These are phyloP conservation scores for Phialemoniopsis sp. DNA, from an alignment of 2,329 filamentous ascomycete genomes.

Conservation along the genomic window DNA sequence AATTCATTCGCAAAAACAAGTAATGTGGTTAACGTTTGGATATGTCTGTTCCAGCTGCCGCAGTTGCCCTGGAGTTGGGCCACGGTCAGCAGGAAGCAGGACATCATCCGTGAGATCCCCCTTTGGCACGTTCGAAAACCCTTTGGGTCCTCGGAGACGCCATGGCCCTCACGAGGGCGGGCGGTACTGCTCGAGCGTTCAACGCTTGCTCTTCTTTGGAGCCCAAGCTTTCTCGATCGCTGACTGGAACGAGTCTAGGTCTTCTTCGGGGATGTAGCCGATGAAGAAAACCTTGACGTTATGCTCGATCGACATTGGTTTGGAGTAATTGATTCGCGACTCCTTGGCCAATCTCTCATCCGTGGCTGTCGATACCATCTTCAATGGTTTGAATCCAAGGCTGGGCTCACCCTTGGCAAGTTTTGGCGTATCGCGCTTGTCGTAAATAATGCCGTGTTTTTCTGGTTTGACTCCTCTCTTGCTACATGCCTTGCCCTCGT, in stretches of 20 bases:
- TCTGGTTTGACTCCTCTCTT: slow-evolving; percentile 48
- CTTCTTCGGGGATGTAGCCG: slow-evolving; percentile 34
- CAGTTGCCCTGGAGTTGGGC: no score
- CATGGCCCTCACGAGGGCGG: not conserved
- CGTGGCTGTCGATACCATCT: slow-evolving; percentile 33
- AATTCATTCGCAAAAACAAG: no score
- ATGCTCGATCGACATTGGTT: slow-evolving; percentile 52
- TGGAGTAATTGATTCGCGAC: slow-evolving; percentile 56
- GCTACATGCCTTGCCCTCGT: slow-evolving; percentile 44
- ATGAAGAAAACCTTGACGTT: slow-evolving; percentile 55
- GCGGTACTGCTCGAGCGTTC: not conserved
- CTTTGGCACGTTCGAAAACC: no score
- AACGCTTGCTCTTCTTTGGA: slow-evolving; percentile 27
- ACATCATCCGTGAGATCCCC: no score
- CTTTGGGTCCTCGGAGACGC: not conserved
- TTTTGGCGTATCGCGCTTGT: not conserved
- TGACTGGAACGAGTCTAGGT: slow-evolving; percentile 34
- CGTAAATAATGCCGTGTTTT: slow-evolving; percentile 50
- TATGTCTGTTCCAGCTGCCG: no score
- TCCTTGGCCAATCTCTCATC: slow-evolving; percentile 41
- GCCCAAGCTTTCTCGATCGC: slow-evolving; percentile 47
- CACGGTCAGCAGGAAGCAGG: no score
- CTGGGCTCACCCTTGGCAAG: slow-evolving; percentile 34
- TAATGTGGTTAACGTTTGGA: no score
- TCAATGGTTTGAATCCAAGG: slow-evolving; percentile 43